A percentile compares a stretch with the other conserved stretches of the same genome.
Conservation (phyloP, 2,329 filamentous ascomycete species). For the Fusarium albosuccineum region DNA sequence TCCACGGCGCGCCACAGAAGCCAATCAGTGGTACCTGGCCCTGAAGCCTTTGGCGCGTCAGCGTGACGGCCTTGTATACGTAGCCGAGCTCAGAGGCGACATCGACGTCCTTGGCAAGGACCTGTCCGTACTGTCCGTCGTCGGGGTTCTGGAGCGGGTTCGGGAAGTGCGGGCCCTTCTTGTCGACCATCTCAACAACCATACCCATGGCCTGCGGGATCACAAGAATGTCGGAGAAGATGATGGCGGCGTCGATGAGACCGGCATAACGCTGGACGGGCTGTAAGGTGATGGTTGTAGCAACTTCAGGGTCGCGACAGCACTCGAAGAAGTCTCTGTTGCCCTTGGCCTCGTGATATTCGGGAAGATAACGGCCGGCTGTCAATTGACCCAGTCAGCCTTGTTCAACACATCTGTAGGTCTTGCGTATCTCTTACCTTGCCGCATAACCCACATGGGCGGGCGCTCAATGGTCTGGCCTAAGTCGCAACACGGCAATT, state of each 20-base stretch:
- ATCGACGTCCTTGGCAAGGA: constrained; percentile 84
- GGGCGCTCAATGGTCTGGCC: constrained; percentile 92
- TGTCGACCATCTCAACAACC: constrained; percentile 98
- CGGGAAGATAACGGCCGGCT: constrained; percentile 97
- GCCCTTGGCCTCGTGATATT: constrained; percentile 97
- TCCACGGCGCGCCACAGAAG: constrained; percentile 98
- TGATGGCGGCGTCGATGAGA: constrained; percentile 95
- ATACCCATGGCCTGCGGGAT: constrained; percentile 98
- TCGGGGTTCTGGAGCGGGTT: constrained; percentile 82
- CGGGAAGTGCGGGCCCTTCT: constrained; percentile 96
- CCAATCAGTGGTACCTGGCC: constrained; percentile 94
- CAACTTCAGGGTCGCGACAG: constrained; percentile 92
- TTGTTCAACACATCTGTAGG: constrained; percentile 7
- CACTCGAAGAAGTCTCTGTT: constrained; percentile 96
- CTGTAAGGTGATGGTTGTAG: constrained; percentile 93
- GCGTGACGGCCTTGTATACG: constrained; percentile 93
- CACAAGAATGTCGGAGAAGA: constrained; percentile 98
- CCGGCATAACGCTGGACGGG: constrained; percentile 92
- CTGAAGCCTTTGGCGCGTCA: constrained; percentile 88
- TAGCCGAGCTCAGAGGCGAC: constrained; percentile 89
- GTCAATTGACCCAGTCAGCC: constrained; percentile 26
- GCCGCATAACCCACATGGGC: constrained; percentile 99
- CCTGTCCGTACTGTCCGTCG: constrained; percentile 84
- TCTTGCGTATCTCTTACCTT: constrained; percentile 72
- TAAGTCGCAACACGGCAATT: constrained; percentile 53